Conservation (phyloP, 192 early-diverging fungal genomes). For the Podochytrium sp. region DNA sequence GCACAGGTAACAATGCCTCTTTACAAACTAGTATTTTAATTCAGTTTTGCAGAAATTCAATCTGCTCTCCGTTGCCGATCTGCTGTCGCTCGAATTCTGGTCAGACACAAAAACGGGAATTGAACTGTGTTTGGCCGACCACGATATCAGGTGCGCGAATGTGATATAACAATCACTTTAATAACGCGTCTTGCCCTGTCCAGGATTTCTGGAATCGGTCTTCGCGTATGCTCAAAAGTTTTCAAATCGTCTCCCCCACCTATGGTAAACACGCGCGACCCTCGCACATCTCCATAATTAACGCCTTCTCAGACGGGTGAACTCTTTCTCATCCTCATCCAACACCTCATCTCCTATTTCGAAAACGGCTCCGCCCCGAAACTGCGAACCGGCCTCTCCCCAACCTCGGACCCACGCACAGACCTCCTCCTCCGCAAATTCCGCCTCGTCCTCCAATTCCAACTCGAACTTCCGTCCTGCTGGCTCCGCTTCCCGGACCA, state of each 20-base stretch:
- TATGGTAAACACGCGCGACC: slow-evolving; percentile 29
- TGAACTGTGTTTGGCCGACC: slow-evolving; percentile 41
- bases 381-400: slow-evolving; percentile 34
- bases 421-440: slow-evolving; percentile 52
- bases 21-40: slow-evolving; percentile 10
- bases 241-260: slow-evolving; percentile 55
- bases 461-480: slow-evolving; percentile 51
- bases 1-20: slow-evolving; percentile 40
- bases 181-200: background rate
- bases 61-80: slow-evolving; percentile 47
- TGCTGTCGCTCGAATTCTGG: slow-evolving; percentile 59
- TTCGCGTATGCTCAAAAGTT: slow-evolving; percentile 46
- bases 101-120: slow-evolving; percentile 41
- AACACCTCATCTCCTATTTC: slow-evolving; percentile 40
- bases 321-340: slow-evolving; percentile 48
- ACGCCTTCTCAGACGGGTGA: slow-evolving; percentile 38
- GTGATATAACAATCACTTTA: background rate
- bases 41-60: slow-evolving; percentile 37
- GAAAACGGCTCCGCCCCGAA: slow-evolving; percentile 35
- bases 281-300: background rate
- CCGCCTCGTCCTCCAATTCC: slow-evolving; percentile 56
- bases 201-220: slow-evolving; percentile 38
- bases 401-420: slow-evolving; percentile 33
- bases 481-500: slow-evolving; percentile 56
- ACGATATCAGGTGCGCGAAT: slow-evolving; percentile 38